Evolutionary conservation across 495 filamentous ascomycete genomes (phyloP), one percentile per base, ranked within the genome.

Genomic region (Lichenothelia convexa): DNA sequence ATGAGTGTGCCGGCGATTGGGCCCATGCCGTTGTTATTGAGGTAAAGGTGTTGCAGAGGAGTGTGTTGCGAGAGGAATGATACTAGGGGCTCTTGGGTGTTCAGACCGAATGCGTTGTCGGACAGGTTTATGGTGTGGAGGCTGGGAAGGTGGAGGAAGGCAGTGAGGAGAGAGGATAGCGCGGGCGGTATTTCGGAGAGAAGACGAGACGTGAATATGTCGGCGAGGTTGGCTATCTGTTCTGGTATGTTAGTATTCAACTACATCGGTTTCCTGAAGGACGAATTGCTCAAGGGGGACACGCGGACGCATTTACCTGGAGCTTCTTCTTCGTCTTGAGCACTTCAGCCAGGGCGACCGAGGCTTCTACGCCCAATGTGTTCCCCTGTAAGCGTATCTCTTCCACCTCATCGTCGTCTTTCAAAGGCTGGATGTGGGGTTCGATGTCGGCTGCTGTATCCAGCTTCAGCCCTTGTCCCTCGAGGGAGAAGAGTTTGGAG

Each of bases 11-110:
- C 89, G 2, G 89, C 91, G 29, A 75, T 69, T 21, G 89, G 89
- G 12, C 89, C 89, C 7, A 97, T 69, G n/a, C 89, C 89, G 56
- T 97, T 97, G 63, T 97, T 97, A 63, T 93, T 93, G 38, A 97
- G 71, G 54, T 89, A 78, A 11, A 97, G 69, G 57, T 93, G 81
- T 50, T 79, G 80, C 11, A 97, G 74, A 6, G 89, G 86, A 15
- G 78, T 70, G 54, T 93, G 85, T 19, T 68, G 64, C 18, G 78
- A 74, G 32, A 95, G 72, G 62, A 94, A 97, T 27, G 80, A 75
- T 38, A 54, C 48, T 19, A 61, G 53, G 7, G 57, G 57, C n/a
- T 53, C 57, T 30, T 53, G 48, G 12, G 81, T 91, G 55, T 93
- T 93, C 33, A 92, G 73, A 36, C 89, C 89, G 50, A 97, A 97